Evolutionary conservation across 1,139 yeast genomes (phyloP).

Genomic region (Suhomyces atakaporum): DNA sequence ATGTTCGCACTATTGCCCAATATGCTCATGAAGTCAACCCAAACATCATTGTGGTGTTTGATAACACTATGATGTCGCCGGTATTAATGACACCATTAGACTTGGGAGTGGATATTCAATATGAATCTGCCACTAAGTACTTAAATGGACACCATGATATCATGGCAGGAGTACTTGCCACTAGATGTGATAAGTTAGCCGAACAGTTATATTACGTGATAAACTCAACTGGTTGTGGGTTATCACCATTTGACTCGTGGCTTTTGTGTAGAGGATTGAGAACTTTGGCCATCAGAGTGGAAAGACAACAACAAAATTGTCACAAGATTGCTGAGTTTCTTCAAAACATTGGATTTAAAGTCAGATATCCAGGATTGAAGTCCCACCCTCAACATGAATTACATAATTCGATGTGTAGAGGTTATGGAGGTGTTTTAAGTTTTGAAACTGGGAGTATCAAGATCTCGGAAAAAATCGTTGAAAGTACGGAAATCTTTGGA

Average conservation of each 20-base stretch:
- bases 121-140: slow-evolving; percentile 91
- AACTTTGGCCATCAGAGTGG: slow-evolving; percentile 80
- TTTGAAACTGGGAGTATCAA: slow-evolving; percentile 81
- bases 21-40: slow-evolving; percentile 71
- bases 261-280: slow-evolving; percentile 80
- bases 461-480: slow-evolving; percentile 72
- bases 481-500: slow-evolving; percentile 73
- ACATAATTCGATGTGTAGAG: slow-evolving; percentile 76
- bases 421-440: slow-evolving; percentile 87
- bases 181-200: slow-evolving; percentile 62
- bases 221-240: slow-evolving; percentile 88
- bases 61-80: slow-evolving; percentile 96
- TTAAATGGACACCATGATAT: slow-evolving; percentile 93
- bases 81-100: slow-evolving; percentile 80
- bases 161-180: slow-evolving; percentile 91
- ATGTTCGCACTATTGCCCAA: slow-evolving; percentile 64
- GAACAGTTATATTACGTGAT: slow-evolving; percentile 72
- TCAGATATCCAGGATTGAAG: slow-evolving; percentile 81
- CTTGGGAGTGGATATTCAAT: slow-evolving; percentile 85
- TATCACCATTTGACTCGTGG: slow-evolving; percentile 92
- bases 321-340: slow-evolving; percentile 73
- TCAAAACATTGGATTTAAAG: slow-evolving; percentile 60
- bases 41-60: slow-evolving; percentile 75
- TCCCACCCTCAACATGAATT: slow-evolving; percentile 80
- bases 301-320: slow-evolving; percentile 84